Percentiles rank a stretch among this genome's conserved stretches.
These are phyloP conservation scores for Chaetomiaceae sp. DNA, from an alignment of 2,329 filamentous ascomycete species.

Conservation along the genomic window DNA sequence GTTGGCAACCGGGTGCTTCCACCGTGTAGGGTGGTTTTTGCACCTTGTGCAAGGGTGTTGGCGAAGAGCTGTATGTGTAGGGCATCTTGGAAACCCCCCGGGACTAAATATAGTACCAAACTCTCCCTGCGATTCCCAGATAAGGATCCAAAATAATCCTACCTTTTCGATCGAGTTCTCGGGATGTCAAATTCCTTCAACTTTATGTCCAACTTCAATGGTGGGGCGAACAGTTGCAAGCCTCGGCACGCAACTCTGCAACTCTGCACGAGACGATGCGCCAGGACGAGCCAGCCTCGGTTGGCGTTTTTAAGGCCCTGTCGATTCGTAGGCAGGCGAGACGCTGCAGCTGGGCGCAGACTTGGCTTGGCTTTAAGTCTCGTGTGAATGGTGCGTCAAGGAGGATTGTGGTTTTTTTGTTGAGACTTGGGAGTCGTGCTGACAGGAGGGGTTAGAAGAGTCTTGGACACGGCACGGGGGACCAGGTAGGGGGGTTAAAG, in stretches of 20 bases:
- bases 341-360: not conserved
- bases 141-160: no score
- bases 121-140: no score
- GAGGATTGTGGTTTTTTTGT: no score
- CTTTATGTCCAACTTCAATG: not conserved
- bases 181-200: not conserved
- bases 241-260: not conserved
- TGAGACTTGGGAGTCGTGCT: no score
- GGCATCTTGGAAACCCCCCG: not conserved
- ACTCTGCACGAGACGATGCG: no score
- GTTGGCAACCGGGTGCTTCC: constrained; percentile 63
- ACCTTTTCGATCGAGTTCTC: no score
- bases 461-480: no score
- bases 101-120: no score
- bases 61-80: constrained; percentile 39
- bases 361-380: not conserved
- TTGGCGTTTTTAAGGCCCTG: not conserved
- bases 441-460: no score
- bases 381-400: no score
- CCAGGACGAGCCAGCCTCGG: not conserved
- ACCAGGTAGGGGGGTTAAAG: no score
- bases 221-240: not conserved
- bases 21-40: constrained; percentile 72
- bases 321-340: not conserved
- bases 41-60: constrained; percentile 52